Evolutionary conservation across 768 basidiomycete species (phyloP), one percentile per base, ranked within the genome.

Genomic region (Podaxis carcinomalis): DNA sequence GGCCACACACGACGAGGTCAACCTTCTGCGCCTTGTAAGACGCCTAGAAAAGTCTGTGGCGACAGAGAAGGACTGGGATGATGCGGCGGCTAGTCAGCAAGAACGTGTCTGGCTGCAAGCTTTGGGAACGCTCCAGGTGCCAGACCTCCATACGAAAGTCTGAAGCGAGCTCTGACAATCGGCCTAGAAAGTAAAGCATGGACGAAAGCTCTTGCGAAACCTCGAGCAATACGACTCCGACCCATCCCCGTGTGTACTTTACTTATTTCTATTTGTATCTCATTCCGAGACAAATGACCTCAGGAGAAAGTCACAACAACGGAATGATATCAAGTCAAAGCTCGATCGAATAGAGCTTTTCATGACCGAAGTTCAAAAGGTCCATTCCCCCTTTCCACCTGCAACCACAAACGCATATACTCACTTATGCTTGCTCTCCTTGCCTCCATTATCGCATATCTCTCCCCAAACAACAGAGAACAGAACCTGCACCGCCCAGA

Each of bases 321-420:
- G 82, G 64, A 74, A 77, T 5, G 82, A 80, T 37, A 74, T 83
- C n/a, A 76, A 75, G 46, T 70, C 69, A 23, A 83, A 78, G 27
- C 73, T 92, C 4, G 83, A 86, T 58, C 74, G 75, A 23, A 72
- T 89, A 21, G 86, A 92, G 54, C 67, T 67, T 2, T 77, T 81
- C 61, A 73, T 88, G 63, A 74, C 74, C 42, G 79, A 78, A 1
- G 74, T 85, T 0, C 80, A 85, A 52, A 74, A 83, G 72, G 90
- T 89, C 5, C n/a, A 25, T 72, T 63, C 36, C 25, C 36, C 37
- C 44, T 50, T 58, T 0, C 28, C 28, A 9, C 10, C 3, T 1
- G 5, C 3, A 23, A 3, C 21, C 25, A 42, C n/a, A 11, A 21
- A 14, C 47, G 3, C 19, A 25, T 5, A 27, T 23, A 49, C 21